A percentile compares a stretch with the other conserved stretches of the same genome.
Evolutionary conservation across 2,329 filamentous ascomycete species (phyloP).

Genomic region (Pestalotiopsis sp.): DNA sequence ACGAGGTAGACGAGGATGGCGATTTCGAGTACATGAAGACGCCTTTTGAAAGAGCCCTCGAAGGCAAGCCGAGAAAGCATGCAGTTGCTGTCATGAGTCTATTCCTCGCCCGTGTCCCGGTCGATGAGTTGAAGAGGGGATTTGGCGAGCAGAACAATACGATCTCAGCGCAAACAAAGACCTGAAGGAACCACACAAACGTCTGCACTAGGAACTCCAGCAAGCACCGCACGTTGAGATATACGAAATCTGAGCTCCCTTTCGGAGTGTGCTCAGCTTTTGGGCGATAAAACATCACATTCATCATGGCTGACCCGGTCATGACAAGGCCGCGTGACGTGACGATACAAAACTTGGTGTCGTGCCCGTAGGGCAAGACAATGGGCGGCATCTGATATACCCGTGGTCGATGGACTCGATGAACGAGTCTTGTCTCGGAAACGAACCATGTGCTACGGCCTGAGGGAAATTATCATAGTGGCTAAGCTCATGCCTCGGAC

Average conservation of each 20-base stretch:
- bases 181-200: neutral
- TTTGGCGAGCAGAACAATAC: constrained; percentile 49
- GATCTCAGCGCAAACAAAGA: constrained; percentile 3
- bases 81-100: constrained; percentile 60
- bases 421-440: too few species aligned
- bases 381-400: too few species aligned
- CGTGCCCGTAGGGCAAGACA: too few species aligned
- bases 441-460: too few species aligned
- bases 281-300: neutral
- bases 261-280: neutral
- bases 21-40: constrained; percentile 61
- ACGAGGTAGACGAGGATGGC: constrained; percentile 38
- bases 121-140: constrained; percentile 57
- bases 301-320: neutral
- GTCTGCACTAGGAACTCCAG: neutral
- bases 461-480: too few species aligned
- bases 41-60: constrained; percentile 57
- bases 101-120: constrained; percentile 55
- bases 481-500: too few species aligned
- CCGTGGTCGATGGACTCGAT: too few species aligned
- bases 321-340: too few species aligned
- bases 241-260: neutral
- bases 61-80: constrained; percentile 46
- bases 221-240: neutral
- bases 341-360: too few species aligned